Evolutionary conservation across 306 rosid species (phyloP).

Genomic region (Acacia confusa): DNA sequence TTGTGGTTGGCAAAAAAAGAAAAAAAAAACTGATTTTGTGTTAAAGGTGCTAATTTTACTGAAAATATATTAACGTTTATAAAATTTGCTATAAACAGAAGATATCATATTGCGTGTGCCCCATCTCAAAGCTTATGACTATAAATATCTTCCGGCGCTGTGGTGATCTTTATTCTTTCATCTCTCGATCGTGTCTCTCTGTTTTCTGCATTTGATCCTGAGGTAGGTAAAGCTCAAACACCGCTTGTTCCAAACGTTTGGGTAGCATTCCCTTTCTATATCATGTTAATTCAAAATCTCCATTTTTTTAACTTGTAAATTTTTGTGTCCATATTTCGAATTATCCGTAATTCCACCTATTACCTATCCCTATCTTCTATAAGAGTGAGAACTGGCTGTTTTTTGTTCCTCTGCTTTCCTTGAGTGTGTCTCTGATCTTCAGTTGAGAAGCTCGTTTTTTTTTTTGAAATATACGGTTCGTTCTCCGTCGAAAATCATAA

Average conservation of each 20-base stretch:
- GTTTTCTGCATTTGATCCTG: conserved; percentile 10
- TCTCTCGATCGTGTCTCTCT: not conserved
- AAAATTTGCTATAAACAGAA: no score
- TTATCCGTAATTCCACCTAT: conserved; percentile 10
- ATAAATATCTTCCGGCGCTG: not conserved
- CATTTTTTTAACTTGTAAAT: not conserved
- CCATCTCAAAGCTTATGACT: not conserved
- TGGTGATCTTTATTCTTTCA: not conserved
- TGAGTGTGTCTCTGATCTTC: not conserved
- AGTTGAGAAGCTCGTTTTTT: not conserved
- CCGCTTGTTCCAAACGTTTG: not conserved
- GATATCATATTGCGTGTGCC: not conserved
- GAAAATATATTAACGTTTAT: no score
- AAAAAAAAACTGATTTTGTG: no score
- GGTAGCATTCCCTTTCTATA: not conserved
- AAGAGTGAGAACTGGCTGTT: not conserved
- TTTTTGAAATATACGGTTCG: not conserved
- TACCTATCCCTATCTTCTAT: not conserved
- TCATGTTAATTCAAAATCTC: not conserved
- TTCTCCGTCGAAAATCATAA: not conserved
- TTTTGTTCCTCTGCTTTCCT: not conserved
- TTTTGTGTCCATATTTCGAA: conserved; percentile 17
- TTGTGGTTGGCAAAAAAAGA: no score
- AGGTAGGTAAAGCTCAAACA: conserved; percentile 1
- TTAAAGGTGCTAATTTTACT: no score